These are phyloP conservation scores for Metarhizium brunneum DNA, from an alignment of 2,329 filamentous ascomycete genomes.

Conservation along the genomic window DNA sequence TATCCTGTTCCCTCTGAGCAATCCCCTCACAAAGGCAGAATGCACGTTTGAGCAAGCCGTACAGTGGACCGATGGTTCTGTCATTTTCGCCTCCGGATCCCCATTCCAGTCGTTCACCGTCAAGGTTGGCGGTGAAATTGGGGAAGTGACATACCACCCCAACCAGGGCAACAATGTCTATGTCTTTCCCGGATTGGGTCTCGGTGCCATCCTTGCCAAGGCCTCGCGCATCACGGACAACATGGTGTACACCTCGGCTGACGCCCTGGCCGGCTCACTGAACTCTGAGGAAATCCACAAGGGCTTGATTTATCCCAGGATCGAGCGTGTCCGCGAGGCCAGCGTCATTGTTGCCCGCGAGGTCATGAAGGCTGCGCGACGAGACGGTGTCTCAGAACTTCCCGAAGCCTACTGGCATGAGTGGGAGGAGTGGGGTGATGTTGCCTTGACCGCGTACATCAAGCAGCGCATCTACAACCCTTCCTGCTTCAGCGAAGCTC, in stretches of 20 bases:
- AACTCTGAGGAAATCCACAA: constrained; percentile 72
- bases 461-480: constrained; percentile 53
- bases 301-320: constrained; percentile 83
- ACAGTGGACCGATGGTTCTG: constrained; percentile 80
- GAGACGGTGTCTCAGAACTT: constrained; percentile 65
- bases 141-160: constrained; percentile 59
- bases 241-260: constrained; percentile 95
- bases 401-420: constrained; percentile 61
- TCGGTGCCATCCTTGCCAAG: constrained; percentile 88
- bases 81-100: constrained; percentile 89
- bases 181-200: constrained; percentile 92
- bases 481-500: constrained; percentile 28
- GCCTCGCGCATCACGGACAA: constrained; percentile 77
- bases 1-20: constrained; percentile 93
- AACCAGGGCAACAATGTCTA: constrained; percentile 85
- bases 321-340: constrained; percentile 86
- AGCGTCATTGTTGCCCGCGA: constrained; percentile 78
- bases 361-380: constrained; percentile 85
- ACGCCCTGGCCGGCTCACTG: constrained; percentile 68
- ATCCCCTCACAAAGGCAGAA: constrained; percentile 93
- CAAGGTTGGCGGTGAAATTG: constrained; percentile 45
- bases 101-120: constrained; percentile 71
- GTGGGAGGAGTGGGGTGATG: constrained; percentile 64
- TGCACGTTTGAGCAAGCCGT: constrained; percentile 95
- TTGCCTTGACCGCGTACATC: constrained; percentile 51